Evolutionary conservation across 768 basidiomycete species (phyloP).

Genomic region (Pulveroboletus sp.): DNA sequence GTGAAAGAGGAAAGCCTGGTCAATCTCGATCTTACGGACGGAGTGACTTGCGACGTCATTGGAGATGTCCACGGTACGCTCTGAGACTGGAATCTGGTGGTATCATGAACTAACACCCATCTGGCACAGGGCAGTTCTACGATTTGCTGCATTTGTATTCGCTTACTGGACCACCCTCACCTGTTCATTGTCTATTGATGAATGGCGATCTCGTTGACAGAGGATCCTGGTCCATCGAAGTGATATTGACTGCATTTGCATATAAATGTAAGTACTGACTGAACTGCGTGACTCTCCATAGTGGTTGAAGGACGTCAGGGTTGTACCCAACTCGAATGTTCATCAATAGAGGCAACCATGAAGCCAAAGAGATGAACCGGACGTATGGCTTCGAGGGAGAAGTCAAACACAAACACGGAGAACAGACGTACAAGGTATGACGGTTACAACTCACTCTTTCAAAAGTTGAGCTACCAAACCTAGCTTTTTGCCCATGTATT

Average conservation of each 20-base stretch:
- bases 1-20: constrained; percentile 78
- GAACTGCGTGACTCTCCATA: neutral
- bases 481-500: constrained; percentile 93
- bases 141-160: constrained; percentile 85
- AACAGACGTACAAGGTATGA: constrained; percentile 84
- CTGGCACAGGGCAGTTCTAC: constrained; percentile 78
- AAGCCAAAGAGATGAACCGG: constrained; percentile 95
- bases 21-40: constrained; percentile 67
- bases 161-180: constrained; percentile 78
- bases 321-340: constrained; percentile 85
- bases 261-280: constrained; percentile 71
- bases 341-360: constrained; percentile 96
- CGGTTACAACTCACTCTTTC: neutral
- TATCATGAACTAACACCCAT: constrained; percentile 1
- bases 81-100: neutral
- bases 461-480: constrained; percentile 2
- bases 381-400: constrained; percentile 95
- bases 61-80: constrained; percentile 88
- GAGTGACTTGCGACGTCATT: constrained; percentile 85
- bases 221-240: constrained; percentile 93
- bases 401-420: constrained; percentile 93
- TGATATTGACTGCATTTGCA: constrained; percentile 88
- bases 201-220: constrained; percentile 97
- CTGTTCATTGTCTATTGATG: constrained; percentile 84
- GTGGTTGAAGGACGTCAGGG: constrained; percentile 49